A percentile compares a stretch with the other conserved stretches of the same genome.
These are phyloP conservation scores for Medicago ruthenica DNA, from an alignment of 306 rosid species.

Conservation along the genomic window DNA sequence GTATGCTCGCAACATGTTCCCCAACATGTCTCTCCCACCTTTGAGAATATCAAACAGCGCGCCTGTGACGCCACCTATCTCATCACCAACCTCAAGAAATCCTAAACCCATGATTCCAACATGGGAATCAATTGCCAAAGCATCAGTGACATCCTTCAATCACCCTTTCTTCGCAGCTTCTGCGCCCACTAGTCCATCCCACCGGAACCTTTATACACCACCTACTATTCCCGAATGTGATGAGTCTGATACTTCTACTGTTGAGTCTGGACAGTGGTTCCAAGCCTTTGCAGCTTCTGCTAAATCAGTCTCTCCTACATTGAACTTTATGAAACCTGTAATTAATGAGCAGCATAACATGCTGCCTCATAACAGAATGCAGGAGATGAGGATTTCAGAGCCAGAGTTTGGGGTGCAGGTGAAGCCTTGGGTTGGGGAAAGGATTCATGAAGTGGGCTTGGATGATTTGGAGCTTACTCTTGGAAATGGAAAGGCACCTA, in stretches of 20 bases:
- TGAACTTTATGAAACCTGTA: conserved; percentile 66
- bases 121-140: conserved; percentile 84
- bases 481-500: conserved; percentile 68
- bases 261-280: conserved; percentile 85
- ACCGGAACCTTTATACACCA: conserved; percentile 72
- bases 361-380: conserved; percentile 44
- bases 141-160: conserved; percentile 61
- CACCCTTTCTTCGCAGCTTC: conserved; percentile 89
- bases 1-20: conserved; percentile 58
- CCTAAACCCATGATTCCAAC: conserved; percentile 72
- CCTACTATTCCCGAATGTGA: conserved; percentile 86
- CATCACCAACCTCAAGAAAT: conserved; percentile 83
- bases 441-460: conserved; percentile 84
- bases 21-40: conserved; percentile 61
- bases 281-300: conserved; percentile 49
- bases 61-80: conserved; percentile 90
- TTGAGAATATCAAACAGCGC: conserved; percentile 91
- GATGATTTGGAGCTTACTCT: conserved; percentile 97
- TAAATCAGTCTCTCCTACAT: conserved; percentile 75
- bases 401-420: conserved; percentile 65
- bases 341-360: conserved; percentile 45
- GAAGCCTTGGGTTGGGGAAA: conserved; percentile 96
- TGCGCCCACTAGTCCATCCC: conserved; percentile 92
- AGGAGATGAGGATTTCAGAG: conserved; percentile 61
- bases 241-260: conserved; percentile 87